A percentile compares a stretch with the other conserved stretches of the same genome.
phyloP scores from a whole-genome alignment of 2,329 filamentous ascomycete species.

The Botrytis pseudocinerea region DNA sequence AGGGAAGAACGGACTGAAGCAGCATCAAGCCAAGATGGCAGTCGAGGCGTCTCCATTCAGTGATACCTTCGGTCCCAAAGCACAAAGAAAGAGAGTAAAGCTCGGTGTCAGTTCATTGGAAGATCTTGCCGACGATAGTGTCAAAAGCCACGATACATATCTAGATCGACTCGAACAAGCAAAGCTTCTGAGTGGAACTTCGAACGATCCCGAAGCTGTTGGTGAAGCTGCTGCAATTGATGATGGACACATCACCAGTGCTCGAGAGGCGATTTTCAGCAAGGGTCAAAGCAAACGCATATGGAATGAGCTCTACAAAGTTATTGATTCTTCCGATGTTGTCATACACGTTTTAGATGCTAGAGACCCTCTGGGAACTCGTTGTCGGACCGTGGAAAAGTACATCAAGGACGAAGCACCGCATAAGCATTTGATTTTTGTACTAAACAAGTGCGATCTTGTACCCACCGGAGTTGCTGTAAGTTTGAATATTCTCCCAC shows the following conservation, averaged over 20 bases:
- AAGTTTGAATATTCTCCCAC: conserved; percentile 54
- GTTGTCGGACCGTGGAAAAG: conserved; percentile 88
- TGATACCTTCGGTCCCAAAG: conserved; percentile 90
- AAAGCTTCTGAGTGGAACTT: conserved; percentile 70
- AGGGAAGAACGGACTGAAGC: conserved; percentile 79
- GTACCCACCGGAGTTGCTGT: conserved; percentile 92
- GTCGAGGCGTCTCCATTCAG: conserved; percentile 84
- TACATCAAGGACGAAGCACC: conserved; percentile 91
- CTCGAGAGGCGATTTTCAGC: conserved; percentile 84
- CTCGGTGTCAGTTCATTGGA: conserved; percentile 77
- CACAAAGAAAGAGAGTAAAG: conserved; percentile 90
- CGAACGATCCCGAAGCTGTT: conserved; percentile 53
- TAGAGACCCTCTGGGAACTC: conserved; percentile 83
- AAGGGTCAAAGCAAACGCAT: conserved; percentile 96
- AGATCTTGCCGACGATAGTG: conserved; percentile 78
- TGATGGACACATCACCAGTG: conserved; percentile 55
- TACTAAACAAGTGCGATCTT: conserved; percentile 89
- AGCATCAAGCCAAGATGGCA: conserved; percentile 91
- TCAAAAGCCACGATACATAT: conserved; percentile 79
- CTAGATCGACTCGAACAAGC: conserved; percentile 78
- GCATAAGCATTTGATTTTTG: conserved; percentile 91
- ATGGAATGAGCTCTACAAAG: conserved; percentile 95
- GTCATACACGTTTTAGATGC: conserved; percentile 94
- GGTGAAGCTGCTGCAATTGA: conserved; percentile 47
- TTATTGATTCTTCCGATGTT: conserved; percentile 93